Evolutionary conservation across 1,284 basidiomycete genomes (phyloP).

Genomic region (Cryptococcus maquisensis): DNA sequence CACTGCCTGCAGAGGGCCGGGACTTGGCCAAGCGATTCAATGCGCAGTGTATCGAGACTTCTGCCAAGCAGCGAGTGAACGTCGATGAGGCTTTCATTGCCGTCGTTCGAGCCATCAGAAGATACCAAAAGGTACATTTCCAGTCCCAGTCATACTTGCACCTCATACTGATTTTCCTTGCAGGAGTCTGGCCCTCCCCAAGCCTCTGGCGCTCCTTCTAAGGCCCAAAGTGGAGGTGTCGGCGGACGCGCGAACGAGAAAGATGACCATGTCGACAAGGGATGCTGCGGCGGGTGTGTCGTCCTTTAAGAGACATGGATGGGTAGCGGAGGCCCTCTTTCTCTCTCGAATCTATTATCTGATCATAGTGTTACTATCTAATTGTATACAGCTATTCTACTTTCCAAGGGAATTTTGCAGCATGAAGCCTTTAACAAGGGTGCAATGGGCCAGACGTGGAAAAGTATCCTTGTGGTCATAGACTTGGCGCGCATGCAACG

Average conservation of each 20-base stretch:
- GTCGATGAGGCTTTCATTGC: slow-evolving; percentile 98
- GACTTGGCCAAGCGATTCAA: slow-evolving; percentile 95
- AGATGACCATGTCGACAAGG: slow-evolving; percentile 51
- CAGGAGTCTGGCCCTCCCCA: slow-evolving; percentile 43
- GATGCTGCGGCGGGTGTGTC: slow-evolving; percentile 67
- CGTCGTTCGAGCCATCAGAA: slow-evolving; percentile 92
- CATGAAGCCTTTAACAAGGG: too few species aligned
- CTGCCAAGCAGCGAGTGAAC: slow-evolving; percentile 96
- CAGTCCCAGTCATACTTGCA: too few species aligned
- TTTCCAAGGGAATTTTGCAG: too few species aligned
- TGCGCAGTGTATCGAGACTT: slow-evolving; percentile 97
- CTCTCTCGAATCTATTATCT: not conserved
- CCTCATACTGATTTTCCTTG: not conserved
- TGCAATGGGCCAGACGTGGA: too few species aligned
- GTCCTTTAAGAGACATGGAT: slow-evolving; percentile 52
- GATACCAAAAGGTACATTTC: slow-evolving; percentile 77
- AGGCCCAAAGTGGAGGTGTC: slow-evolving; percentile 54
- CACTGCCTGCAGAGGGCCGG: slow-evolving; percentile 71
- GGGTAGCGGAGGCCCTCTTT: not conserved
- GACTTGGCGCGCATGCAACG: too few species aligned
- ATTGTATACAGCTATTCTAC: not conserved
- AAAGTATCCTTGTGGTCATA: too few species aligned
- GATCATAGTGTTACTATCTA: not conserved
- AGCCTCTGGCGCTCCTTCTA: slow-evolving; percentile 44
- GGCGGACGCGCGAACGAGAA: slow-evolving; percentile 51